These are phyloP conservation scores for Penicillium sp. DNA, from an alignment of 2,329 filamentous ascomycete genomes.

Conservation along the genomic window DNA sequence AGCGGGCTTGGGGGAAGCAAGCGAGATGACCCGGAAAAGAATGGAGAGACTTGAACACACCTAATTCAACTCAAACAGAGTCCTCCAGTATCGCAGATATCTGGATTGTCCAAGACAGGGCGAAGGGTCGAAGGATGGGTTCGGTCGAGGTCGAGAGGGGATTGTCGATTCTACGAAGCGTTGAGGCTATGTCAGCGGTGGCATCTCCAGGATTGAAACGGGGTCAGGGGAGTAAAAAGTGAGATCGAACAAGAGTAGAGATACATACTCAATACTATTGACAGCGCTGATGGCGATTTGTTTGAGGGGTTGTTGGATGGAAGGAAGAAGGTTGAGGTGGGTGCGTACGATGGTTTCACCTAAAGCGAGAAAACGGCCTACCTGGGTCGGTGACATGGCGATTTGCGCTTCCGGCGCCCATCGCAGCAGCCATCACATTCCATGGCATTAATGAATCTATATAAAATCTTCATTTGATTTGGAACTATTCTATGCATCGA, in stretches of 20 bases:
- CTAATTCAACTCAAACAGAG: constrained; percentile 29
- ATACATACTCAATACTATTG: constrained; percentile 16
- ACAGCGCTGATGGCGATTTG: constrained; percentile 11
- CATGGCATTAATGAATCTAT: constrained; percentile 2
- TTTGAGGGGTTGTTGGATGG: constrained; percentile 18
- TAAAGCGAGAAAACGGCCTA: constrained; percentile 40
- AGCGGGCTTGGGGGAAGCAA: constrained; percentile 28
- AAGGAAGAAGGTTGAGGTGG: constrained; percentile 30
- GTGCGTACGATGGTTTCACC: constrained; percentile 44
- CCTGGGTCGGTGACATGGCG: constrained; percentile 35
- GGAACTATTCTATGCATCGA: constrained; percentile 4
- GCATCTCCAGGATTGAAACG: constrained; percentile 32
- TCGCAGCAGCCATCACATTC: constrained; percentile 22
- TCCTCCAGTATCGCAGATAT: constrained; percentile 35
- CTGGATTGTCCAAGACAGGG: constrained; percentile 20
- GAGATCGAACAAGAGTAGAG: constrained; percentile 17
- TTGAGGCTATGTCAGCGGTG: constrained; percentile 43
- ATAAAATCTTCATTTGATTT: neutral
- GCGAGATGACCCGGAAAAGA: constrained; percentile 36
- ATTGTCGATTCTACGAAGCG: constrained; percentile 38
- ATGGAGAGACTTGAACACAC: constrained; percentile 37
- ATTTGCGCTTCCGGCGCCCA: constrained; percentile 30
- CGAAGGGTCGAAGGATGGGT: constrained; percentile 22
- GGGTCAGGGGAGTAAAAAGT: constrained; percentile 20
- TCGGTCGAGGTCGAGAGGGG: constrained; percentile 26